Conservation (phyloP, 768 basidiomycete genomes). For the Trametes elegans region DNA sequence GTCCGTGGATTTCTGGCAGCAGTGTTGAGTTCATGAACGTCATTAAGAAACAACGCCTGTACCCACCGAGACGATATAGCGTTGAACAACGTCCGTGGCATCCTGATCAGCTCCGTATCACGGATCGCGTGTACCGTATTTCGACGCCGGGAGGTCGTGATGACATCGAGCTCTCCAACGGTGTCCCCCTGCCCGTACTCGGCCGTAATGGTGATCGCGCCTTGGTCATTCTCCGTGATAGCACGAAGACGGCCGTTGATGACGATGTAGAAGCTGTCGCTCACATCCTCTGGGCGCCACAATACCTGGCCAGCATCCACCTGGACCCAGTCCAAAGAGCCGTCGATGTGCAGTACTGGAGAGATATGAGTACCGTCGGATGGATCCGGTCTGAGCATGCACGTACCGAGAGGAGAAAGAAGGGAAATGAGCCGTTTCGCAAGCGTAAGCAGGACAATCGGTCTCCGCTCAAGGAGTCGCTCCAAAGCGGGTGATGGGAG, state of each 20-base stretch:
- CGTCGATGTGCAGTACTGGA: constrained; percentile 92
- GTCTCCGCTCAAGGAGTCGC: constrained; percentile 85
- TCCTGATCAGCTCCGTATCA: constrained; percentile 93
- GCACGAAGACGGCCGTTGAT: constrained; percentile 95
- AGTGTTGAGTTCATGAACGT: background rate
- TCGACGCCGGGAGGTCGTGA: constrained; percentile 82
- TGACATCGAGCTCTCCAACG: constrained; percentile 96
- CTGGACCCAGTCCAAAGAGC: constrained; percentile 98
- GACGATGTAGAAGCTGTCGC: constrained; percentile 97
- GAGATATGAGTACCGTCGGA: background rate
- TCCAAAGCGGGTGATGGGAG: constrained; percentile 87
- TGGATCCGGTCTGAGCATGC: background rate
- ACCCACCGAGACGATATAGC: constrained; percentile 84
- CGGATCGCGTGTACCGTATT: constrained; percentile 97
- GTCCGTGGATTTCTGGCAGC: constrained; percentile 71
- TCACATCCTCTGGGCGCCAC: constrained; percentile 86
- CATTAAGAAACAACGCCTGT: background rate
- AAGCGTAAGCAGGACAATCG: constrained; percentile 92
- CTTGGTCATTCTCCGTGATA: constrained; percentile 75
- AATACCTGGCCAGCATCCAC: constrained; percentile 93
- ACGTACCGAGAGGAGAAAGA: constrained; percentile 84
- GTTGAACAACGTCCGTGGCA: constrained; percentile 97
- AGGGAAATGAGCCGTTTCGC: constrained; percentile 96
- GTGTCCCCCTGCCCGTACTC: constrained; percentile 98
- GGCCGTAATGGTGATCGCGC: constrained; percentile 76